Conservation (phyloP, 345 rosid genomes). For the Aquilaria sinensis region DNA sequence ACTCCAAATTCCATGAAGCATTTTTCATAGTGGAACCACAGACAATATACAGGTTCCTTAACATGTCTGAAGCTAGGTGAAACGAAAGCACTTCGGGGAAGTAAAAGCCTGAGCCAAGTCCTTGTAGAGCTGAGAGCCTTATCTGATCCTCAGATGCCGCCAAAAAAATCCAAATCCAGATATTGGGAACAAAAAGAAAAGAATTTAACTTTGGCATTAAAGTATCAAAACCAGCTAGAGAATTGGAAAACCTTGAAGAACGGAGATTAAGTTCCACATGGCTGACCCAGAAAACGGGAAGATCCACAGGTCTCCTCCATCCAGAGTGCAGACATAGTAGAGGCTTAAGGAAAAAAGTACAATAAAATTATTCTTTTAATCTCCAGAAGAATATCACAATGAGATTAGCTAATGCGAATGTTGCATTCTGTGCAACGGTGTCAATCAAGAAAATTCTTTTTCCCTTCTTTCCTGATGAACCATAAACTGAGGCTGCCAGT, state of each 20-base stretch:
- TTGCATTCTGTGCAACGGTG: conserved; percentile 21
- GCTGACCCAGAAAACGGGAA: conserved; percentile 4
- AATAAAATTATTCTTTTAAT: conserved; percentile 12
- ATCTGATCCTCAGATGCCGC: too few relatives aligned
- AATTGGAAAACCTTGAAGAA: background rate
- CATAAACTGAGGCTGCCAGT: conserved; percentile 3
- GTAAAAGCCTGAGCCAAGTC: too few relatives aligned
- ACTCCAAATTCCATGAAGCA: too few relatives aligned
- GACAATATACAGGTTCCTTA: too few relatives aligned
- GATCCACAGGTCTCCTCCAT: conserved; percentile 10
- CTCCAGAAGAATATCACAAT: conserved; percentile 25
- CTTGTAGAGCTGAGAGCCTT: too few relatives aligned
- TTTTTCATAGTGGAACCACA: too few relatives aligned
- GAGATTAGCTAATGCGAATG: conserved; percentile 21
- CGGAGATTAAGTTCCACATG: conserved; percentile 14
- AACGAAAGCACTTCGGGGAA: too few relatives aligned
- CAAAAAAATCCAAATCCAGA: too few relatives aligned
- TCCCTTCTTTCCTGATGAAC: conserved; percentile 14
- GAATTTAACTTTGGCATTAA: too few relatives aligned
- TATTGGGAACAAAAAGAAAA: too few relatives aligned
- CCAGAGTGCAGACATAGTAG: conserved; percentile 16
- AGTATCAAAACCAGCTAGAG: too few relatives aligned
- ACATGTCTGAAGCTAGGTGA: too few relatives aligned
- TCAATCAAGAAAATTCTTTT: conserved; percentile 10
- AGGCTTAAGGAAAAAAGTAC: conserved; percentile 20